phyloP scores from a whole-genome alignment of 2,329 filamentous ascomycete species.

The Talaromyces atroroseus region DNA sequence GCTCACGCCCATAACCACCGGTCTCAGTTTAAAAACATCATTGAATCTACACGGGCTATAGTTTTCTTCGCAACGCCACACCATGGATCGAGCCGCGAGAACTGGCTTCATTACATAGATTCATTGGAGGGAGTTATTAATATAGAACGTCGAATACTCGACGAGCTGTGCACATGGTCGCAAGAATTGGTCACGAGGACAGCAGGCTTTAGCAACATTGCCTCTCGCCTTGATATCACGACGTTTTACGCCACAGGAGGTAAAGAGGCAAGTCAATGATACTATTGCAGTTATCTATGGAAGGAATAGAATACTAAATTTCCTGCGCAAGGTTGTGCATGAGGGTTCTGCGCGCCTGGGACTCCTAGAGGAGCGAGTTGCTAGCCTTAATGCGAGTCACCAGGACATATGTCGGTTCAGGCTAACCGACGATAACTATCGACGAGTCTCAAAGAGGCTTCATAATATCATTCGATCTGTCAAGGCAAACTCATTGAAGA shows the following conservation, averaged over 20 bases:
- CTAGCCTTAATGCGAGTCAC: not conserved
- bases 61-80: not conserved
- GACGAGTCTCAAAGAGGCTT: too few species aligned
- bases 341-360: not conserved
- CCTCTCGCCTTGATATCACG: not conserved
- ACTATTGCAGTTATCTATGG: not conserved
- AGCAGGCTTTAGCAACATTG: not conserved
- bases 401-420: not conserved
- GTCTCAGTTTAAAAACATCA: not conserved
- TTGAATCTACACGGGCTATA: not conserved
- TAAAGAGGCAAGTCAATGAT: not conserved
- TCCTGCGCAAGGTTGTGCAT: not conserved
- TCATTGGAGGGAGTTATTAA: not conserved
- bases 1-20: not conserved
- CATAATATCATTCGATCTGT: too few species aligned
- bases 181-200: not conserved
- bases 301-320: not conserved
- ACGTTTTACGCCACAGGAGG: not conserved
- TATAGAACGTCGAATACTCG: not conserved
- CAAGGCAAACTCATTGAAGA: too few species aligned
- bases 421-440: too few species aligned
- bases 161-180: not conserved
- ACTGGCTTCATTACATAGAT: not conserved
- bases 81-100: not conserved
- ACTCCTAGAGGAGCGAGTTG: not conserved